Evolutionary conservation across 352 stramenopile species (phyloP).

Genomic region (Pythium oligandrum): DNA sequence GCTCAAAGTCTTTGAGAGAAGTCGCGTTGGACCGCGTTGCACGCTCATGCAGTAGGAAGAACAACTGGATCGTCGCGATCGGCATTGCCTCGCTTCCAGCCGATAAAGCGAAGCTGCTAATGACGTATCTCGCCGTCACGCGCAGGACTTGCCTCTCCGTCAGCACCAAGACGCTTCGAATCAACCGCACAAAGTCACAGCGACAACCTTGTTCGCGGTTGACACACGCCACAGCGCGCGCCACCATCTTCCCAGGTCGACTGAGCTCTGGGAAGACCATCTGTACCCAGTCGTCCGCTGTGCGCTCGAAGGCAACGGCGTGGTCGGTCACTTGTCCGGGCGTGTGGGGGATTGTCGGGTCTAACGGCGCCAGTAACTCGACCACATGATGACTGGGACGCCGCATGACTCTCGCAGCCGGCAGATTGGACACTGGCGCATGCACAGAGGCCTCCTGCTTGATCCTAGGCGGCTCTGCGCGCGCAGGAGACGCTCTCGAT

Average conservation of each 20-base stretch:
- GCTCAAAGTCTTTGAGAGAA: conserved; percentile 50
- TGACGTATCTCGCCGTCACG: conserved; percentile 40
- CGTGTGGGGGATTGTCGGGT: not conserved
- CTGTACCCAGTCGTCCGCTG: not conserved
- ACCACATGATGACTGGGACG: conserved; percentile 2
- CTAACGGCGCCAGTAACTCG: conserved; percentile 5
- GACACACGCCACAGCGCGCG: conserved; percentile 1
- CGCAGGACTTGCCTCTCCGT: conserved; percentile 29
- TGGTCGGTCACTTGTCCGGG: not conserved
- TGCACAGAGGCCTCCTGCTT: no score
- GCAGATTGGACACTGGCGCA: no score
- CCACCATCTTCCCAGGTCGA: conserved; percentile 1
- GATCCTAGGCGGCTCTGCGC: no score
- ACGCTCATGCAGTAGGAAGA: conserved; percentile 34
- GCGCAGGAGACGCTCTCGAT: no score
- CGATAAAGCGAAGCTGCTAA: conserved; percentile 7
- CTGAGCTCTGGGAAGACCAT: conserved; percentile 12
- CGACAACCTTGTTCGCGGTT: conserved; percentile 17
- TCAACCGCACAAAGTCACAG: conserved; percentile 47
- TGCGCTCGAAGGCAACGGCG: not conserved
- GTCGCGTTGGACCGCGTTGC: conserved; percentile 13
- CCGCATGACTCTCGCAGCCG: no score
- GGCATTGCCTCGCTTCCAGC: not conserved
- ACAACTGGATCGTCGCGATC: conserved; percentile 49
- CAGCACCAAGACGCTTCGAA: conserved; percentile 41